Base-by-base conservation (phyloP, 495 filamentous ascomycete genomes). In the Pyronema omphalodes region DNA sequence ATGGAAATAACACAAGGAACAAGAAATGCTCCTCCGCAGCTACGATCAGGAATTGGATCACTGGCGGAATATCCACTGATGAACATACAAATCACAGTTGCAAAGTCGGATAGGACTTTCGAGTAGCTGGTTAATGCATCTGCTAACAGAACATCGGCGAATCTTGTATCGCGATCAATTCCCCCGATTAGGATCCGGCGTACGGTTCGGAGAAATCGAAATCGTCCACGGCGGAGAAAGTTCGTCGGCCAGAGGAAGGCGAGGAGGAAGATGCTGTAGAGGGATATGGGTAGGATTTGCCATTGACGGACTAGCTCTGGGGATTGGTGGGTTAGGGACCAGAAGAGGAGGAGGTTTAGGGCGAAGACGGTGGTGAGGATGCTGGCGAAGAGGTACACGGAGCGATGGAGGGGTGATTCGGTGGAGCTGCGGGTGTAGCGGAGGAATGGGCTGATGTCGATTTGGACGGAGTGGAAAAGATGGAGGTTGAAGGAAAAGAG, bases 121-220 rank as follows among this genome's bases (percentile, higher is more conserved):
- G 91, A 81, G 66, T 96, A 98, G 58, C 83, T 89, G 7, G 91
- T 98, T 55, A 98, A 69, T 36, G 83, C 88, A 74, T 98, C 91
- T 7, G 91, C 88, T n/a, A 96, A 74, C 40, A 98, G 70, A 53
- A 96, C 81, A 64, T 98, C 91, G 41, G 84, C 87, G 61, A 98
- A 98, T 53, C 63, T 59, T 12, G 62, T 19, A 40, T 66, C 63
- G 6, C 49, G 44, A 52, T 66, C 62, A 37, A 66, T 49, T 6
- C 63, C 63, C 12, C 63, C 63, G 17, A 64, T 51, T 36, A 65
- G 23, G 9, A 66, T 40, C 36, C 63, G 57, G 12, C 63, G 62
- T 45, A 62, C 35, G 58, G 56, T 64, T 52, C 60, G 57, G 44
- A 93, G 76, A 43, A 94, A 80, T 3, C 85, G 79, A 48, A 74